Conservation (phyloP, 148 eudicot genomes). For the Dianthus caryophyllus region DNA sequence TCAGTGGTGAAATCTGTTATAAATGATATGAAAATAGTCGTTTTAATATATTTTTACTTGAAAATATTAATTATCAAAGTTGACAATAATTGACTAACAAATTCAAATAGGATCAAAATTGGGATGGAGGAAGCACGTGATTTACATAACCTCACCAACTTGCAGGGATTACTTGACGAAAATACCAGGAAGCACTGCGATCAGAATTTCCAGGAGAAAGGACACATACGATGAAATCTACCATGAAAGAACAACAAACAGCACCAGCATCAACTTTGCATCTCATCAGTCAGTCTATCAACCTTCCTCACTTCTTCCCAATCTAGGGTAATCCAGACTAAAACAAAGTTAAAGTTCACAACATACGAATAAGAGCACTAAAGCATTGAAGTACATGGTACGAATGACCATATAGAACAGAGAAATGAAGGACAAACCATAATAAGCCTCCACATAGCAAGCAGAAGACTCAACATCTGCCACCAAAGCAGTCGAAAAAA, state of each 20-base stretch:
- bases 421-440: constrained; percentile 24
- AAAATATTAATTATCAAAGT: no score
- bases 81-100: no score
- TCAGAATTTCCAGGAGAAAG: constrained; percentile 14
- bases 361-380: not conserved
- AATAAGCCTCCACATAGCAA: constrained; percentile 16
- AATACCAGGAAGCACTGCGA: constrained; percentile 16
- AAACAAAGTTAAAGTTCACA: constrained; percentile 3
- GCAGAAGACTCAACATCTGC: constrained; percentile 27
- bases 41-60: no score
- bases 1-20: no score
- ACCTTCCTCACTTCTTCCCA: constrained; percentile 38
- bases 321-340: constrained; percentile 47
- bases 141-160: constrained; percentile 27
- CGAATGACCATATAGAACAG: constrained; percentile 18
- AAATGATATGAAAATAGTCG: no score
- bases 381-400: constrained; percentile 1
- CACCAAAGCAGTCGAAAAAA: constrained; percentile 16
- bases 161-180: not conserved
- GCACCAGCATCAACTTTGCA: constrained; percentile 40
- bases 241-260: constrained; percentile 26
- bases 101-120: not conserved
- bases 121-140: not conserved
- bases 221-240: constrained; percentile 13
- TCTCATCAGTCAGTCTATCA: constrained; percentile 29